Conservation (phyloP, 306 rosid species). For the apple (Malus domestica) region DNA sequence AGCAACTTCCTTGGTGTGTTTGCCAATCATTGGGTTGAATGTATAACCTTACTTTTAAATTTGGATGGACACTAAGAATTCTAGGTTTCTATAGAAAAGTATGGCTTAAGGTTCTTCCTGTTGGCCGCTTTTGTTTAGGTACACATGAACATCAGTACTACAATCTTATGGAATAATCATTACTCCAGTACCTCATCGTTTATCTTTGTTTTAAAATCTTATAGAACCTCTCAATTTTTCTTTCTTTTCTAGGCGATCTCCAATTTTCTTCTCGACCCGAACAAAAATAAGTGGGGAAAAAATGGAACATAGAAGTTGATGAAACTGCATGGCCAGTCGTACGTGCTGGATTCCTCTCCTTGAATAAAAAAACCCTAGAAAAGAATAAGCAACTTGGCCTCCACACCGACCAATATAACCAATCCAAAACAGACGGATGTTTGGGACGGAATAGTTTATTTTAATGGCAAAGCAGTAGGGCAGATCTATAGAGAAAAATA, state of each 20-base stretch:
- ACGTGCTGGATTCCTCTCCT: slow-evolving; percentile 29
- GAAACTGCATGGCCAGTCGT: slow-evolving; percentile 55
- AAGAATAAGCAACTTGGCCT: slow-evolving; percentile 21
- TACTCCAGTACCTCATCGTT: not conserved
- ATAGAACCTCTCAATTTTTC: not conserved
- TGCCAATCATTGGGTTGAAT: not conserved
- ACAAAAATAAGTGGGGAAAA: not conserved
- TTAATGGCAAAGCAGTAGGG: slow-evolving; percentile 25
- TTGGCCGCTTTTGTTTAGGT: not conserved
- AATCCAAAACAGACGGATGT: slow-evolving; percentile 73
- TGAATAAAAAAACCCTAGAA: slow-evolving; percentile 12
- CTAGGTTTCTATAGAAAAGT: not conserved
- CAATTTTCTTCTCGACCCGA: not conserved
- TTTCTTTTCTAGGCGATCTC: not conserved
- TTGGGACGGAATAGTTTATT: slow-evolving; percentile 34
- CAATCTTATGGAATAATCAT: too few species aligned
- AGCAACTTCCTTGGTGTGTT: not conserved
- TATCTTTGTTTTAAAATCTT: not conserved
- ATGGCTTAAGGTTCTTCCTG: not conserved
- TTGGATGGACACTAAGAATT: not conserved
- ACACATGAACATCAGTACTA: not conserved
- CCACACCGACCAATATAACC: slow-evolving; percentile 84
- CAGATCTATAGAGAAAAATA: slow-evolving; percentile 42
- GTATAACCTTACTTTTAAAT: too few species aligned
- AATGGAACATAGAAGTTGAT: slow-evolving; percentile 24